Base-by-base conservation (phyloP, 108 stramenopile genomes). In the Stephanodiscus minutulus region DNA sequence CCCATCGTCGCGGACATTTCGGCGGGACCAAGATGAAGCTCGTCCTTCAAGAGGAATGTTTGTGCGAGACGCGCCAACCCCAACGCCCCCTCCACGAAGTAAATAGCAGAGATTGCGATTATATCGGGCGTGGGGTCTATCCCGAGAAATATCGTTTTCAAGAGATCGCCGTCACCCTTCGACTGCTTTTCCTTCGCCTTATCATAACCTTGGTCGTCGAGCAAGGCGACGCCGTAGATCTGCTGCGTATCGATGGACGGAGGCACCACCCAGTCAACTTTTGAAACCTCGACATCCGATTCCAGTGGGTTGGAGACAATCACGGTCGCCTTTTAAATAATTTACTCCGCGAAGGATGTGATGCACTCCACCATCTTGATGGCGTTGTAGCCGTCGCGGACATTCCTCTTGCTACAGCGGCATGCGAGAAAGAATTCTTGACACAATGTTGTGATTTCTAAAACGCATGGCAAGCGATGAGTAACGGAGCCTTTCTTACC, bases 21-120 rank as follows among this genome's bases (percentile, higher is more conserved):
- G 15, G 96, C 93, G 4, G 98, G 96, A 28, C 89, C 91, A 41
- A 98, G 77, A 53, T 91, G 86, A n/a, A 97, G 77, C 63, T 96
- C 91, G 77, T 98, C 96, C 69, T 98, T 98, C 7, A 98, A 77
- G 39, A 96, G 84, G 80, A 95, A 98, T 1, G 94, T 97, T 68
- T 93, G 91, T 53, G 97, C 95, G 33, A 98, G 72, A 47, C 93
- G 85, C 21, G 97, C 91, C 43, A 98, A 74, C 27, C 95, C 96
- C 21, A 98, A 66, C 11, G 96, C 96, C n/a, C 97, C 97, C 68
- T 98, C 96, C 9, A 97, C 95, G 70, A 98, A 97, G 68, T 98
- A 98, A 25, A 97, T 96, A 44, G 91, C 85, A 20, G 87, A 77
- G 60, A 98, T 97, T 28, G 96, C 92, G 22, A 91, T n/a, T 29